Percentiles rank a stretch among this genome's conserved stretches.
Conservation (phyloP, 805 yeast species). For the Wickerhamomyces rabaulensis region DNA sequence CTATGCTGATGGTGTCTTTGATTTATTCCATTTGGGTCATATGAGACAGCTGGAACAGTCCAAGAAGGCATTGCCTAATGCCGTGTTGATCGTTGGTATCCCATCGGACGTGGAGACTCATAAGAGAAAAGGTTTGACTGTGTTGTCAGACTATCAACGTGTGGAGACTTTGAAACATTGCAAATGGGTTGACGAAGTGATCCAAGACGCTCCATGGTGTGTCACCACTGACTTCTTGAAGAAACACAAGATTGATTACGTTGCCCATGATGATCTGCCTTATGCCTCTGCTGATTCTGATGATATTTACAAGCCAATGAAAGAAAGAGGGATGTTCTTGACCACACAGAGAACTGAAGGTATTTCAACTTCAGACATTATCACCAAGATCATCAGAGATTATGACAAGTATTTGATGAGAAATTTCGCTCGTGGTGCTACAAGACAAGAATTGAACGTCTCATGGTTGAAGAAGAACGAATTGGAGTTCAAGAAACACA, state of each 20-base stretch:
- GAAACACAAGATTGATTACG: constrained; percentile 84
- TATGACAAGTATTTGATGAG: constrained; percentile 96
- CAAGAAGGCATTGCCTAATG: constrained; percentile 84
- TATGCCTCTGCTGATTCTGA: constrained; percentile 85
- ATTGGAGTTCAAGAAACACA: constrained; percentile 86
- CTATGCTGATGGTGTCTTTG: constrained; percentile 99
- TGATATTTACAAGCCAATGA: constrained; percentile 91
- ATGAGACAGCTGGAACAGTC: constrained; percentile 98
- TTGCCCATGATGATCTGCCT: constrained; percentile 96
- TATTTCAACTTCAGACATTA: constrained; percentile 90
- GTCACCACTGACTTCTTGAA: constrained; percentile 77
- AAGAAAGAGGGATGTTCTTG: constrained; percentile 83
- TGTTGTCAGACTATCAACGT: constrained; percentile 80
- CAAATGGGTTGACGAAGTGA: constrained; percentile 96
- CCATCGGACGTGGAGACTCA: constrained; percentile 91
- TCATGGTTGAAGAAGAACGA: constrained; percentile 98
- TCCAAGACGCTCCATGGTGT: constrained; percentile 94
- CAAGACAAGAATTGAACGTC: constrained; percentile 92
- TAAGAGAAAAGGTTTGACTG: constrained; percentile 89
- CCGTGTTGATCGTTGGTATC: constrained; percentile 80
- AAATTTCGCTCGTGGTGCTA: constrained; percentile 96
- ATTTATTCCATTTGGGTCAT: constrained; percentile 93
- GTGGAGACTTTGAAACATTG: constrained; percentile 91
- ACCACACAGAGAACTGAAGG: constrained; percentile 97
- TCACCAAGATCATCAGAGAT: constrained; percentile 90